phyloP scores from a whole-genome alignment of 768 basidiomycete genomes.

The Calocera viscosa region DNA sequence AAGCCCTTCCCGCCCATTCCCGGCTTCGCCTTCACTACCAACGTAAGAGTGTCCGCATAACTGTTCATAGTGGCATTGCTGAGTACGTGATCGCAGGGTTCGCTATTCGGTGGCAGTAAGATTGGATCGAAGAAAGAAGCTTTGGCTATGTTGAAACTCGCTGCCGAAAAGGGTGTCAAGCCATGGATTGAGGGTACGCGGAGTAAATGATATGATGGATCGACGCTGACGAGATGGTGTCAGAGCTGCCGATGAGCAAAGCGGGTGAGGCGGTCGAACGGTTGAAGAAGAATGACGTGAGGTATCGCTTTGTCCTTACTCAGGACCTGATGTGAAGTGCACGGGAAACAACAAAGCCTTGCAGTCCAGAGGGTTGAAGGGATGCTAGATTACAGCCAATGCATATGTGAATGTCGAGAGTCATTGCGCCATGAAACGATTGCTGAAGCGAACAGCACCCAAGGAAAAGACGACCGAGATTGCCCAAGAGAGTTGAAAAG shows the following conservation, averaged over 20 bases:
- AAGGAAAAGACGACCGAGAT: neutral
- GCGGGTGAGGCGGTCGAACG: slow-evolving; percentile 37
- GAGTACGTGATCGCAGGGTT: slow-evolving; percentile 21
- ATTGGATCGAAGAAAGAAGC: slow-evolving; percentile 49
- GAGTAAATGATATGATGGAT: slow-evolving; percentile 15
- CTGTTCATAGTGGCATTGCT: slow-evolving; percentile 12
- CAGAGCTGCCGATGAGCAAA: slow-evolving; percentile 38
- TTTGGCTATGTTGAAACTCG: slow-evolving; percentile 48
- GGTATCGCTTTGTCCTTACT: slow-evolving; percentile 44
- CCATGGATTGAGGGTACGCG: slow-evolving; percentile 30
- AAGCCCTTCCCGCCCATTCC: slow-evolving; percentile 33
- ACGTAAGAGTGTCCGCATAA: slow-evolving; percentile 15
- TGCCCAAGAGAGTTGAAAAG: neutral
- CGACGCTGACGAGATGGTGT: slow-evolving; percentile 21
- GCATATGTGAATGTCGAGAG: slow-evolving; percentile 1
- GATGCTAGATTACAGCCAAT: slow-evolving; percentile 2
- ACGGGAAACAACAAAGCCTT: neutral
- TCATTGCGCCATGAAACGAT: neutral
- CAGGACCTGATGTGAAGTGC: slow-evolving; percentile 23
- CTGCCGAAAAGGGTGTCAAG: slow-evolving; percentile 41
- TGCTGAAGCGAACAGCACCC: neutral
- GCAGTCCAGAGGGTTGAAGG: slow-evolving; percentile 2
- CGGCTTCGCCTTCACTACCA: slow-evolving; percentile 28
- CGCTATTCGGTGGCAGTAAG: slow-evolving; percentile 26
- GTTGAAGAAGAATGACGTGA: slow-evolving; percentile 37